Evolutionary conservation across 2,329 filamentous ascomycete genomes (phyloP).

Genomic region (Stemphylium vesicarium): DNA sequence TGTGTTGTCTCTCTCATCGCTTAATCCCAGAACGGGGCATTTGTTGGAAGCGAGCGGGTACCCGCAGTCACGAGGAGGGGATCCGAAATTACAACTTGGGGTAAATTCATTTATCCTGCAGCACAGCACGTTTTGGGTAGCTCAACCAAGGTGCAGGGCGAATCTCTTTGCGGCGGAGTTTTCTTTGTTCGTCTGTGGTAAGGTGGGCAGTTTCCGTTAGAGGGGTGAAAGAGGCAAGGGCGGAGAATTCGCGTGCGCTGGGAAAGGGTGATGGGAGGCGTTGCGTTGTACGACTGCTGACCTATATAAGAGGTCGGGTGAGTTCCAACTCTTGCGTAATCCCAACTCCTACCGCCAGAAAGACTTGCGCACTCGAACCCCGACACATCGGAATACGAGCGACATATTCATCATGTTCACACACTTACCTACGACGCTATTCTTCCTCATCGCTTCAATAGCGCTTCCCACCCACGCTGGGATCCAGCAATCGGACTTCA

Average conservation of each 20-base stretch:
- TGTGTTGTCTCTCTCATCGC: background rate
- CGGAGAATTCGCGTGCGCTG: too few relatives aligned
- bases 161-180: background rate
- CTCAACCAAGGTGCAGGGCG: background rate
- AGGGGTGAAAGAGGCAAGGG: too few relatives aligned
- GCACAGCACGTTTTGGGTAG: background rate
- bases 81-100: conserved; percentile 10
- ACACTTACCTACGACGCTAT: conserved; percentile 11
- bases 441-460: conserved; percentile 13
- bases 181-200: background rate
- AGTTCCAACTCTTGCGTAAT: too few relatives aligned
- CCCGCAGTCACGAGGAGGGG: conserved; percentile 7
- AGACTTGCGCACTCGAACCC: too few relatives aligned
- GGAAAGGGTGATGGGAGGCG: too few relatives aligned
- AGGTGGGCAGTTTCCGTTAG: too few relatives aligned
- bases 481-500: conserved; percentile 36
- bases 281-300: too few relatives aligned
- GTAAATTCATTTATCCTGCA: conserved; percentile 6
- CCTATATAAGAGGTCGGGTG: too few relatives aligned
- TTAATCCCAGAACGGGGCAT: background rate
- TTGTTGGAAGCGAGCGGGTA: background rate
- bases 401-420: conserved; percentile 10
- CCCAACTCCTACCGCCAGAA: too few relatives aligned
- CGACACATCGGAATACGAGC: too few relatives aligned
- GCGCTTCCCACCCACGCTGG: conserved; percentile 20